Conservation (phyloP, 2,329 filamentous ascomycete species). For the Onygenales sp. region DNA sequence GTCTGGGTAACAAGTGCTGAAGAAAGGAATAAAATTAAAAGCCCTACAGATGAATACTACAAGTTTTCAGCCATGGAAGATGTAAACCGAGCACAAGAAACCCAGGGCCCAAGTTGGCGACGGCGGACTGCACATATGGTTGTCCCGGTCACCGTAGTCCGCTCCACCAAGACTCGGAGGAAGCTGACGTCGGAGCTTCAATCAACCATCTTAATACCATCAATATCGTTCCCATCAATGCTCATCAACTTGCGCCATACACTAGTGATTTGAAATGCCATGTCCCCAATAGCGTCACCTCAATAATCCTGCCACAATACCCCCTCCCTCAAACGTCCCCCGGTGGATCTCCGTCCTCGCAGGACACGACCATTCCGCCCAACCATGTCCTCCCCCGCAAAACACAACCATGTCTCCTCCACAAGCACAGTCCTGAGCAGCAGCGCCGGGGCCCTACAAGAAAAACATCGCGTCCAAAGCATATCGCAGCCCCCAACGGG, state of each 20-base stretch:
- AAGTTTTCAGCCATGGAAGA: too few relatives aligned
- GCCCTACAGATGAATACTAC: too few relatives aligned
- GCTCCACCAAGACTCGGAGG: neutral
- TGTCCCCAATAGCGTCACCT: neutral
- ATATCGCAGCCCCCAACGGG: constrained; percentile 37
- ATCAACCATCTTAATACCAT: neutral
- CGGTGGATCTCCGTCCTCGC: neutral
- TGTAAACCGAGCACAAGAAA: too few relatives aligned
- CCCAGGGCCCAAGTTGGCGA: neutral
- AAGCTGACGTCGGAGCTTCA: neutral
- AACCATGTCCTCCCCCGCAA: constrained; percentile 7
- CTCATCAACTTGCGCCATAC: neutral
- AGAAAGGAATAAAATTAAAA: too few relatives aligned
- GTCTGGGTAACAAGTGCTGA: too few relatives aligned
- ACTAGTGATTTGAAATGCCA: neutral
- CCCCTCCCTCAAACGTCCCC: neutral
- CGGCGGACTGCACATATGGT: neutral
- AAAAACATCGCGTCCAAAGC: constrained; percentile 14
- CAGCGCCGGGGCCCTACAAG: constrained; percentile 3
- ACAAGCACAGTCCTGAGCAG: constrained; percentile 7
- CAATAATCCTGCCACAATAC: neutral
- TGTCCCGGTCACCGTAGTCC: neutral
- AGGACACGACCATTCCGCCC: neutral
- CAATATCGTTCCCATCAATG: neutral
- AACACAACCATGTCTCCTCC: constrained; percentile 10